These are phyloP conservation scores for Corylus heterophylla DNA, from an alignment of 306 rosid species.

Conservation along the genomic window DNA sequence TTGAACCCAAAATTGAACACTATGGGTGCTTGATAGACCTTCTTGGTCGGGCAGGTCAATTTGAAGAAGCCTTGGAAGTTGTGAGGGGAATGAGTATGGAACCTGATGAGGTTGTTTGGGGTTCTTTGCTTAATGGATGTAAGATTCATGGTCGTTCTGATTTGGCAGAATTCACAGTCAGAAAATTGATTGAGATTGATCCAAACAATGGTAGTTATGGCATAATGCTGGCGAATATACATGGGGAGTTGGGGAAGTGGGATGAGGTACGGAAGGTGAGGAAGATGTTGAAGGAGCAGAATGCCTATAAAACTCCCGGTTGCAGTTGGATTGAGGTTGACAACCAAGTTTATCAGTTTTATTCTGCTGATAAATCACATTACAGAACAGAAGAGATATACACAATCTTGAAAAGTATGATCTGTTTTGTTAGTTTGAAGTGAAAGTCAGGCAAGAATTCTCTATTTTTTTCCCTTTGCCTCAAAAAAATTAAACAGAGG, in stretches of 20 bases:
- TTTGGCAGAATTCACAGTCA: slow-evolving; percentile 66
- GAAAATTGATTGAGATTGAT: slow-evolving; percentile 57
- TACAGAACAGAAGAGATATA: slow-evolving; percentile 52
- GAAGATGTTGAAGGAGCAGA: slow-evolving; percentile 50
- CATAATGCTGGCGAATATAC: slow-evolving; percentile 60
- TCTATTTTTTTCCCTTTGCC: not conserved
- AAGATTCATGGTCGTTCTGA: slow-evolving; percentile 65
- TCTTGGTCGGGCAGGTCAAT: slow-evolving; percentile 72
- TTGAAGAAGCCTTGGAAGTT: slow-evolving; percentile 69
- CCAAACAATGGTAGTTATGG: slow-evolving; percentile 74
- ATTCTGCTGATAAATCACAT: slow-evolving; percentile 62
- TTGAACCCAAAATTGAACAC: slow-evolving; percentile 68
- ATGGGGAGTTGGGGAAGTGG: slow-evolving; percentile 69
- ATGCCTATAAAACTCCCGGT: slow-evolving; percentile 64
- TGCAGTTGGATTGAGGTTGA: slow-evolving; percentile 86
- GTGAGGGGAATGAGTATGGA: slow-evolving; percentile 63
- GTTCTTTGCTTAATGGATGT: slow-evolving; percentile 75
- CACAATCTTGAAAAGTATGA: slow-evolving; percentile 44
- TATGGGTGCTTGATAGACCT: slow-evolving; percentile 86
- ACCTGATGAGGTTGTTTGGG: slow-evolving; percentile 90
- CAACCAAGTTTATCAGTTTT: slow-evolving; percentile 61
- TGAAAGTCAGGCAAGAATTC: slow-evolving; percentile 11
- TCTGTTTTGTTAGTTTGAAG: slow-evolving; percentile 30
- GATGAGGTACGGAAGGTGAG: slow-evolving; percentile 68
- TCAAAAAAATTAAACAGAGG: too few relatives aligned